These are phyloP conservation scores for Aspergillus panamensis DNA, from an alignment of 495 filamentous ascomycete genomes.

Conservation along the genomic window DNA sequence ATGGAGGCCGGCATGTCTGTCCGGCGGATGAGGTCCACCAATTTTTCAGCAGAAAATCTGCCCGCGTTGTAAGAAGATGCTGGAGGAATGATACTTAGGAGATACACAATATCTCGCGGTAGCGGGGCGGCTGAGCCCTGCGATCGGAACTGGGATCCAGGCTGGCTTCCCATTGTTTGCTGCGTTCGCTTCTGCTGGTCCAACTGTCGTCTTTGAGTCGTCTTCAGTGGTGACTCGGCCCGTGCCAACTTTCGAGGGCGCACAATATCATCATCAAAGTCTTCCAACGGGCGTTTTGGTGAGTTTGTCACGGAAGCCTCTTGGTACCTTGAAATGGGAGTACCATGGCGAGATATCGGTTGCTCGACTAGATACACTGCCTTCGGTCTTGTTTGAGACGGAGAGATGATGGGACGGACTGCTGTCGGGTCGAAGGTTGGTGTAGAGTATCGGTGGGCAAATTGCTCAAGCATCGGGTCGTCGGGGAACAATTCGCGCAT, in stretches of 20 bases:
- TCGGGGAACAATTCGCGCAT: conserved; percentile 91
- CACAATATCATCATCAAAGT: conserved; percentile 61
- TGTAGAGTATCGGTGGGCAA: conserved; percentile 69
- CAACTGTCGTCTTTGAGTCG: conserved; percentile 72
- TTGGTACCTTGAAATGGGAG: conserved; percentile 49
- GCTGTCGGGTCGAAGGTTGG: conserved; percentile 70
- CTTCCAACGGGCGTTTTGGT: conserved; percentile 76
- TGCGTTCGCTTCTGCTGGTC: conserved; percentile 67
- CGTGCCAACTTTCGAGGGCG: conserved; percentile 79
- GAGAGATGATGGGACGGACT: conserved; percentile 78
- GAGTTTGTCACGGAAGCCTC: conserved; percentile 57
- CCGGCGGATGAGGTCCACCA: conserved; percentile 70
- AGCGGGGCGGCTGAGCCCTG: conserved; percentile 51
- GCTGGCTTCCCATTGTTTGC: conserved; percentile 34
- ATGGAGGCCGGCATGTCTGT: conserved; percentile 59
- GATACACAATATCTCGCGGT: conserved; percentile 75
- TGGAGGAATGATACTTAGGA: conserved; percentile 77
- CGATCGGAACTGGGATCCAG: conserved; percentile 37
- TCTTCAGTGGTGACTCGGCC: conserved; percentile 83
- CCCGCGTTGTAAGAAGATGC: conserved; percentile 66
- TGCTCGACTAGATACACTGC: conserved; percentile 26
- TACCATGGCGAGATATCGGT: conserved; percentile 48
- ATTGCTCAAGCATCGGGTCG: conserved; percentile 71
- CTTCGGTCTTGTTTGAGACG: conserved; percentile 70
- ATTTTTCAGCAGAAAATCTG: conserved; percentile 63